These are phyloP conservation scores for Solanum hybrid DNA, from an alignment of 305 asterid species.

Conservation along the genomic window DNA sequence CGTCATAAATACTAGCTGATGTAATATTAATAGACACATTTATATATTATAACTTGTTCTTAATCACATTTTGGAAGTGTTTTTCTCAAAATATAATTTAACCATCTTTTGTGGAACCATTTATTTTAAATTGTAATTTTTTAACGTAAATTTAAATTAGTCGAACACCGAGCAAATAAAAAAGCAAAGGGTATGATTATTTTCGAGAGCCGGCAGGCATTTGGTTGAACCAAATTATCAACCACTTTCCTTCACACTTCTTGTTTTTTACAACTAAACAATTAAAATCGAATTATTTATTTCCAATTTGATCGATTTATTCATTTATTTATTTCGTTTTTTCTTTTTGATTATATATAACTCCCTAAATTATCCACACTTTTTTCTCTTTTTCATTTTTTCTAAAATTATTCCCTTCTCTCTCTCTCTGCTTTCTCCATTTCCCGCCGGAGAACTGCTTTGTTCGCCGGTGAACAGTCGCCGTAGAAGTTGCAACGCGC, in stretches of 20 bases:
- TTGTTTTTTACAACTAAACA: constrained; percentile 18
- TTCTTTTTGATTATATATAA: constrained; percentile 9
- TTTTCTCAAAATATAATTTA: neutral
- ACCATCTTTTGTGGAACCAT: rapidly evolving
- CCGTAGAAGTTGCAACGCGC: neutral
- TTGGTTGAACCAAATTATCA: constrained; percentile 62
- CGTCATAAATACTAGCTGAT: rapidly evolving
- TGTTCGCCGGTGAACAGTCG: neutral
- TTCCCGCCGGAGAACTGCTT: constrained; percentile 19
- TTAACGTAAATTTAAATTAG: neutral
- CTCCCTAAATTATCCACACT: constrained; percentile 17
- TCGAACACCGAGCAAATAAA: rapidly evolving
- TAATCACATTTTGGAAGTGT: neutral
- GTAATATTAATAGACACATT: neutral
- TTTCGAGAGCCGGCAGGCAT: constrained; percentile 30
- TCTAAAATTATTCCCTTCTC: constrained; percentile 12
- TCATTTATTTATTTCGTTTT: neutral
- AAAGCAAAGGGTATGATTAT: neutral
- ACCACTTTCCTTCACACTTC: constrained; percentile 42
- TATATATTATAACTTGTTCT: neutral
- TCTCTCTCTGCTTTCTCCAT: neutral
- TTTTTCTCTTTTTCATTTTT: constrained; percentile 18
- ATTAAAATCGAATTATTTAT: neutral
- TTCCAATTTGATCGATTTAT: neutral
- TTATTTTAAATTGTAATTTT: neutral